Evolutionary conservation across 2,329 filamentous ascomycete species (phyloP).

Genomic region (Fusarium sp.): DNA sequence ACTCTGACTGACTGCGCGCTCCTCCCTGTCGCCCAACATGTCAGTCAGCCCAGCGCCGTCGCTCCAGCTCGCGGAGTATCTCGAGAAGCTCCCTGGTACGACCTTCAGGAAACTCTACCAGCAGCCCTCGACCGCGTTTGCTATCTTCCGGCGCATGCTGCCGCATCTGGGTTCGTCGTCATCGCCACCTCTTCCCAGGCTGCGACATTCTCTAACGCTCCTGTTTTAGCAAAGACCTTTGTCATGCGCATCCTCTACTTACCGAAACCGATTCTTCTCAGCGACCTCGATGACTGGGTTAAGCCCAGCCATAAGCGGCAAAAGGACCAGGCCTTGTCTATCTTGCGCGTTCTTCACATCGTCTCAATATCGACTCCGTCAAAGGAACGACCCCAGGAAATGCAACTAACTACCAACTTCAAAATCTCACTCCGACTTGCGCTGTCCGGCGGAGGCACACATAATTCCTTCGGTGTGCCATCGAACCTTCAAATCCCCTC

Average conservation of each 20-base stretch:
- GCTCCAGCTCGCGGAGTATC: slow-evolving; percentile 83
- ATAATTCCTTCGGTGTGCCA: slow-evolving; percentile 91
- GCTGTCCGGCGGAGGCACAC: slow-evolving; percentile 86
- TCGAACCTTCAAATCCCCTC: slow-evolving; percentile 73
- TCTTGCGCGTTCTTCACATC: slow-evolving; percentile 89
- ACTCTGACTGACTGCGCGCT: slow-evolving; percentile 47
- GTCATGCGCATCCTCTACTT: slow-evolving; percentile 97
- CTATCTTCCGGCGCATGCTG: slow-evolving; percentile 97
- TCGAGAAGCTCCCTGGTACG: slow-evolving; percentile 89
- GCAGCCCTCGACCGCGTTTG: slow-evolving; percentile 93
- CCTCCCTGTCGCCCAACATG: slow-evolving; percentile 56
- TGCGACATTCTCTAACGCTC: slow-evolving; percentile 13
- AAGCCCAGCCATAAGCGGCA: slow-evolving; percentile 73
- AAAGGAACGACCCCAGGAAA: slow-evolving; percentile 75
- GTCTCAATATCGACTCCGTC: slow-evolving; percentile 73
- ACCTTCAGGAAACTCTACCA: slow-evolving; percentile 94
- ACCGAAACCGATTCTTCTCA: slow-evolving; percentile 81
- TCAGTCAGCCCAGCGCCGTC: slow-evolving; percentile 62
- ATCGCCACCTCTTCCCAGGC: not conserved
- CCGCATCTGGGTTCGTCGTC: slow-evolving; percentile 80
- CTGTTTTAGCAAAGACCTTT: slow-evolving; percentile 82
- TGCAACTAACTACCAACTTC: slow-evolving; percentile 85
- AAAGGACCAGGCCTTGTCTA: slow-evolving; percentile 85
- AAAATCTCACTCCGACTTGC: slow-evolving; percentile 85
- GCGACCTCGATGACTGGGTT: slow-evolving; percentile 88